Conservation (phyloP, 2,329 filamentous ascomycete genomes). For the Trichophyton equinum region DNA sequence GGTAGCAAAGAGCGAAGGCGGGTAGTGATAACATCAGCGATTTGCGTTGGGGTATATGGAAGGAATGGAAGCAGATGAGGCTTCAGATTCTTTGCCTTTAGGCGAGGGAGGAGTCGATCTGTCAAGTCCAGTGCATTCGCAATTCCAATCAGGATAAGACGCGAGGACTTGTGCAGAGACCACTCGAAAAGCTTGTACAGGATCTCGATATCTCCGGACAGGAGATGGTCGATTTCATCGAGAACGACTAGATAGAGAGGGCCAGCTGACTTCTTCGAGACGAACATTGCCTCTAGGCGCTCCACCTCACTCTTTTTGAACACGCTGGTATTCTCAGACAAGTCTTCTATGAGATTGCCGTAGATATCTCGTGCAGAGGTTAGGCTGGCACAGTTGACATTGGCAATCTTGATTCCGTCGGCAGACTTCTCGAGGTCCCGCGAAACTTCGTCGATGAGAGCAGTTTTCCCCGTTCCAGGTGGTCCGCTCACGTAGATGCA, state of each 20-base stretch:
- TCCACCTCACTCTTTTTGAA: slow-evolving; percentile 55
- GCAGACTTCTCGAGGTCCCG: slow-evolving; percentile 41
- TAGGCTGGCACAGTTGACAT: slow-evolving; percentile 95
- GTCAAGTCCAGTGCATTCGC: slow-evolving; percentile 79
- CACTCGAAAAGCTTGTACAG: slow-evolving; percentile 94
- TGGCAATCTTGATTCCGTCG: slow-evolving; percentile 51
- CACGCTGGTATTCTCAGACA: slow-evolving; percentile 50
- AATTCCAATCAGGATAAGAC: slow-evolving; percentile 76
- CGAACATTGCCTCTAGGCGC: slow-evolving; percentile 58
- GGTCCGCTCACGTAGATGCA: slow-evolving; percentile 93
- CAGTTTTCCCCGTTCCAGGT: slow-evolving; percentile 92
- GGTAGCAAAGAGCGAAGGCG: slow-evolving; percentile 67
- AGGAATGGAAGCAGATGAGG: slow-evolving; percentile 82
- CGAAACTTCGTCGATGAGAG: slow-evolving; percentile 73
- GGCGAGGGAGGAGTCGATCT: slow-evolving; percentile 80
- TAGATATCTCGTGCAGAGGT: slow-evolving; percentile 81
- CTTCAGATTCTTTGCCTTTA: slow-evolving; percentile 86
- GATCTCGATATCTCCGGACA: slow-evolving; percentile 77
- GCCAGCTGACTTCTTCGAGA: slow-evolving; percentile 44
- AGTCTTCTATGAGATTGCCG: slow-evolving; percentile 58
- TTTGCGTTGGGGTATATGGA: slow-evolving; percentile 78
- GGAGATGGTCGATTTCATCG: slow-evolving; percentile 89
- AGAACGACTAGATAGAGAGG: slow-evolving; percentile 68
- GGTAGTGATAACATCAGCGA: slow-evolving; percentile 72
- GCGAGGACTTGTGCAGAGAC: slow-evolving; percentile 64